phyloP scores from a whole-genome alignment of 2,329 filamentous ascomycete species.

The Blastomyces silverae region DNA sequence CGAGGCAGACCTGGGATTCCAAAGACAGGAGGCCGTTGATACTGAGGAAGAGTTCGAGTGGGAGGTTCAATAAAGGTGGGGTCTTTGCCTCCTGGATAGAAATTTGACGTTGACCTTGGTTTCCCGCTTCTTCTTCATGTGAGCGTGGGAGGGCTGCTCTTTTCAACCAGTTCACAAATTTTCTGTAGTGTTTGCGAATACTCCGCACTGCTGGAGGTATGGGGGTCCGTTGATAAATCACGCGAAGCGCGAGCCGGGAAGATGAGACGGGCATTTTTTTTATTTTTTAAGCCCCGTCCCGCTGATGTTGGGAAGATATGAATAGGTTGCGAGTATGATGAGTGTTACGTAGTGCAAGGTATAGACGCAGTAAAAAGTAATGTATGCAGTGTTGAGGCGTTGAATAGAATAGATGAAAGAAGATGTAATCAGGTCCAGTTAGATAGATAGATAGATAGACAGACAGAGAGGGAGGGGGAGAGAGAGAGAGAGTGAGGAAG shows the following conservation, averaged over 20 bases:
- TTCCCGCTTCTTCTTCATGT: background rate
- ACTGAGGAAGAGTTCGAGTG: constrained; percentile 6
- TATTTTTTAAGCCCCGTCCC: background rate
- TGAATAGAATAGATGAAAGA: background rate
- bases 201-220: background rate
- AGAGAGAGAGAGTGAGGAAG: background rate
- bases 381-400: background rate
- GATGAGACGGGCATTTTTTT: constrained; percentile 1
- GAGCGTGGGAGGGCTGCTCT: background rate
- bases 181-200: constrained; percentile 1
- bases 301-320: constrained; percentile 1
- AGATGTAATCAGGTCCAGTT: background rate
- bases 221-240: background rate
- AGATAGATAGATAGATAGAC: background rate
- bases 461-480: background rate
- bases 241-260: background rate
- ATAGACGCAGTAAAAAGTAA: background rate
- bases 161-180: background rate
- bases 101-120: background rate
- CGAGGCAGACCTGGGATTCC: constrained; percentile 7
- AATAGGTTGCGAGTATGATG: background rate
- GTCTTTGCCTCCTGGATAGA: background rate
- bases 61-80: constrained; percentile 8
- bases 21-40: constrained; percentile 11
- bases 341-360: background rate